Evolutionary conservation across 139 green algal species (phyloP), one percentile per base, ranked within the genome.

Genomic region (Picochlorum sp.): DNA sequence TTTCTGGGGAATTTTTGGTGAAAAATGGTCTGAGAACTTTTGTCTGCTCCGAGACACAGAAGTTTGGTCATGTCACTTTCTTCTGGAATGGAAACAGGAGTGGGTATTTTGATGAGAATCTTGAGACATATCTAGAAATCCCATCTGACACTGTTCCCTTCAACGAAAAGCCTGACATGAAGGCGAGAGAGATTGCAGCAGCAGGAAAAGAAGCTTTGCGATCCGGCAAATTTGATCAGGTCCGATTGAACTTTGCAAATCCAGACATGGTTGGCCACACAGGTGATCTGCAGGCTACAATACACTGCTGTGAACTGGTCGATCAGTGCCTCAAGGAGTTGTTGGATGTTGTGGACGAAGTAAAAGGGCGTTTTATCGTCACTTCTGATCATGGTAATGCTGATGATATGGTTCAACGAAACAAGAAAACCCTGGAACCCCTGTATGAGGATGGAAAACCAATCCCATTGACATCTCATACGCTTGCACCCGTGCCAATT

Each of bases 41-140:
- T 74, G 92, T 88, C 3, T 96, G 87, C 88, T 88, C 72, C 26
- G 91, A 97, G 79, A 97, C 90, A 5, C 88, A 96, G 70, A 67
- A 70, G 50, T 45, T 69, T 20, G 62, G 45, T 21, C 20, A 81
- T 37, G 75, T 82, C 28, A 97, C 91, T 6, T 97, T 97, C 79
- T 97, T 97, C 81, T 97, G 91, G 91, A 97, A 97, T 71, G 91
- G 91, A 70, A 97, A 97, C 84, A 83, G 91, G 60, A 89, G 75
- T 6, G 91, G 91, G 15, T 96, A 94, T 77, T 92, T 97, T 66
- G 75, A 96, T 63, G 78, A 86, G 65, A 78, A 85, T 18, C 63
- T 91, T 62, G 91, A 97, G 82, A 95, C 86, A 6, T 97, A 95
- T 69, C 71, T 96, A 21, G 85, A 92, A 80, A 94, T 97, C 60